Conservation (phyloP, 352 stramenopile species). For the Pythium rishiriense region DNA sequence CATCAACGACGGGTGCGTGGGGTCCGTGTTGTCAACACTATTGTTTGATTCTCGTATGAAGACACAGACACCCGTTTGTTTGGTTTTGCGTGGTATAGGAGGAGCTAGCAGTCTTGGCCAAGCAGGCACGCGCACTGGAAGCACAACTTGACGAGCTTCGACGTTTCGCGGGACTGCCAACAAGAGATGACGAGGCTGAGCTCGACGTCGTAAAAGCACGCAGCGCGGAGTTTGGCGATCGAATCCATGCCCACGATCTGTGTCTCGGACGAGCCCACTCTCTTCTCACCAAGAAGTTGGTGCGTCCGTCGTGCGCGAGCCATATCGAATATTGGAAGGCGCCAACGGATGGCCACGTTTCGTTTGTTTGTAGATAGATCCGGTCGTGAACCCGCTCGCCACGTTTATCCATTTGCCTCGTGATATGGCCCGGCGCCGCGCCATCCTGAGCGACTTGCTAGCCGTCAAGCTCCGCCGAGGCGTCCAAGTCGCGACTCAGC, state of each 20-base stretch:
- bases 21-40: no score
- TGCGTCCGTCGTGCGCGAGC: not conserved
- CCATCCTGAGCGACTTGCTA: slow-evolving; percentile 27
- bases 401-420: slow-evolving; percentile 17
- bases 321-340: no score
- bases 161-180: not conserved
- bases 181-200: not conserved
- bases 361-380: no score
- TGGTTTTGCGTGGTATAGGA: not conserved
- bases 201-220: not conserved
- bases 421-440: slow-evolving; percentile 4
- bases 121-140: slow-evolving; percentile 3
- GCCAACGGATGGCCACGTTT: no score
- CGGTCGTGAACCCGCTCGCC: slow-evolving; percentile 8
- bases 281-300: slow-evolving; percentile 10
- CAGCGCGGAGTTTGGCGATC: slow-evolving; percentile 10
- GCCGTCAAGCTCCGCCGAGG: slow-evolving; percentile 40
- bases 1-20: not conserved
- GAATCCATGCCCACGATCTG: slow-evolving; percentile 10
- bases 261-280: slow-evolving; percentile 12
- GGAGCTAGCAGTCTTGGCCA: slow-evolving; percentile 3
- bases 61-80: no score
- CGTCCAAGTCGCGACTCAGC: not conserved
- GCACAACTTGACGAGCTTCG: slow-evolving; percentile 1
- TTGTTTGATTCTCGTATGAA: no score